A percentile compares a stretch with the other conserved stretches of the same genome.
phyloP scores from a whole-genome alignment of 2,329 filamentous ascomycete species.

The Orbilia oligospora region DNA sequence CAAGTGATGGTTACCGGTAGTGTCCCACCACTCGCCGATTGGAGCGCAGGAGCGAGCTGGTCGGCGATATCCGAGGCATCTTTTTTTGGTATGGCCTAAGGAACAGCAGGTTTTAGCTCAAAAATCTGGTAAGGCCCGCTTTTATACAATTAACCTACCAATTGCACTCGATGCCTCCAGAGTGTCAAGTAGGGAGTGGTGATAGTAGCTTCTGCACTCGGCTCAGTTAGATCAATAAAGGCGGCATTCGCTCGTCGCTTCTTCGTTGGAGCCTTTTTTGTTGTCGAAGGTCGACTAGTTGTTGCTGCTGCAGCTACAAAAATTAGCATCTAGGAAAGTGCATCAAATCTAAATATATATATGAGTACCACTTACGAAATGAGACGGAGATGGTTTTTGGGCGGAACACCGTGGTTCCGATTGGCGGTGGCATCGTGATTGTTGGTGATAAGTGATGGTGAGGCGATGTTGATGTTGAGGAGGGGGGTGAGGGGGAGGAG shows the following conservation, averaged over 20 bases:
- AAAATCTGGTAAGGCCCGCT: neutral
- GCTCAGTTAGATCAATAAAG: neutral
- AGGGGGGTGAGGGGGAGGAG: no score
- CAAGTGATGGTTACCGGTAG: neutral
- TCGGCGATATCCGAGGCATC: neutral
- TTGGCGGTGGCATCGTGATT: constrained; percentile 36
- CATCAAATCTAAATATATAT: neutral
- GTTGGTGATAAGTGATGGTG: neutral
- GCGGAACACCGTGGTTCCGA: constrained; percentile 25
- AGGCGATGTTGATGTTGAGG: neutral
- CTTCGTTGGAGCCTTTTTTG: constrained; percentile 10
- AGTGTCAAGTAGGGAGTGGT: constrained; percentile 27
- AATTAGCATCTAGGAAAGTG: neutral
- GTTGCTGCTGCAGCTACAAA: neutral
- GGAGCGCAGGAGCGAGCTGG: neutral
- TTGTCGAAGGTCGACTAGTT: neutral
- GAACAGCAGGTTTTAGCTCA: neutral
- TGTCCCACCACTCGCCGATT: neutral
- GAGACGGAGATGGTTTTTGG: neutral
- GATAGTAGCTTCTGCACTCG: constrained; percentile 3
- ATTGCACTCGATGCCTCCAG: constrained; percentile 43
- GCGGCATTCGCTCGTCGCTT: constrained; percentile 25
- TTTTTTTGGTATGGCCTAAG: constrained; percentile 6
- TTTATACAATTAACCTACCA: constrained; percentile 5
- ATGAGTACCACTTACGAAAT: neutral